Evolutionary conservation across 345 rosid species (phyloP), one percentile per base, ranked within the genome.

Genomic region (Gynandropsis gynandra): DNA sequence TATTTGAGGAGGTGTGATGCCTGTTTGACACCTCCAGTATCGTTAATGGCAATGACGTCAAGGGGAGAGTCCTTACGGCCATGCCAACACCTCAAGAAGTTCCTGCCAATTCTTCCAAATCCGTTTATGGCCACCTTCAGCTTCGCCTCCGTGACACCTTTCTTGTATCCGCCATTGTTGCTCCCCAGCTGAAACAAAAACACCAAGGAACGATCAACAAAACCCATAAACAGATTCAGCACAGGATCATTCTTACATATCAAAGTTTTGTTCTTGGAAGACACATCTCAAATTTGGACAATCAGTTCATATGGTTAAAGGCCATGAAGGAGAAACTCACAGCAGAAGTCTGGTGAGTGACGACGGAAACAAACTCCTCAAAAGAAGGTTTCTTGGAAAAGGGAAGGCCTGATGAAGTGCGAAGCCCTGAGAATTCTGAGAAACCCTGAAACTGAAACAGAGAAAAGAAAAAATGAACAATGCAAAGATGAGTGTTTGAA

Each of bases 31-130:
- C 95, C 97, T 0, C 97, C 93, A 3, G 85, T 82, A 80, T 89
- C 69, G 15, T 65, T 89, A 65, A 89, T 85, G 73, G 83, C 97
- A 56, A 89, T 69, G 64, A 89, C 58, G n/a, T 89, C 97, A 13
- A 89, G 69, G 10, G 87, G 95, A 4, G 97, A 89, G 70, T 89
- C 87, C 61, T 82, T 80, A 52, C 97, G 81, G 1, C 97, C 97
- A 7, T 88, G 97, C 97, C 95, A 88, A 63, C 97, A 88, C 66
- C 97, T 79, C 76, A 88, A 76, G 86, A 89, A 89, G 78, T 89
- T 89, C 74, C 97, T 76, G 2, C 97, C 97, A 18, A 89, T 85
- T 56, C 97, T 66, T 36, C 97, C 95, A 13, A 89, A 89, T 39
- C 97, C 97, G 12, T 89, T 89, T 40, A 89, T 89, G 16, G 97